A percentile compares a stretch with the other conserved stretches of the same genome.
phyloP scores from a whole-genome alignment of 2,329 filamentous ascomycete species.

The Venturia asperata region DNA sequence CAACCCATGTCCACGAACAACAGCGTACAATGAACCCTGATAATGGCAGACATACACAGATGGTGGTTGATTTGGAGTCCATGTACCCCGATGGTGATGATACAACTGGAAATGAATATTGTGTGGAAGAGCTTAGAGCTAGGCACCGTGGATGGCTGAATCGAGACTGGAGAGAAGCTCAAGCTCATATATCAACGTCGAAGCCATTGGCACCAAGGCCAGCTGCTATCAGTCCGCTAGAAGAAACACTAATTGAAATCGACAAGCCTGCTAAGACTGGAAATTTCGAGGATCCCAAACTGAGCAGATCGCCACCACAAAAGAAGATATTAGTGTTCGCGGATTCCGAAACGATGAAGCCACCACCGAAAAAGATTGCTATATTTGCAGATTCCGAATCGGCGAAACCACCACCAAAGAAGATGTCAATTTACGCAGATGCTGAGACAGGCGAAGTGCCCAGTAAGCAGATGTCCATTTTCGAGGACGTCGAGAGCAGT shows the following conservation, averaged over 20 bases:
- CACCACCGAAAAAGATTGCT: background rate
- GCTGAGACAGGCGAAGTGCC: background rate
- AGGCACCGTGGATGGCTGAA: constrained; percentile 60
- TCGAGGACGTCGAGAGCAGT: constrained; percentile 8
- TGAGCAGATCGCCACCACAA: background rate
- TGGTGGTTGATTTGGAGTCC: constrained; percentile 78
- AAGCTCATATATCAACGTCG: background rate
- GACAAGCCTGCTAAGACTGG: background rate
- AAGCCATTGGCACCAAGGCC: background rate
- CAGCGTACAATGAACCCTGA: constrained; percentile 77
- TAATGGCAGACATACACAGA: constrained; percentile 75
- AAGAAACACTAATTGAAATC: constrained; percentile 8
- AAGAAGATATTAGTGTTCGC: constrained; percentile 8
- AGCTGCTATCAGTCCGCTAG: background rate
- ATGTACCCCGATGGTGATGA: constrained; percentile 74
- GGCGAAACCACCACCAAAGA: constrained; percentile 4
- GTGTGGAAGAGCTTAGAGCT: constrained; percentile 88
- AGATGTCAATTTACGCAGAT: constrained; percentile 4
- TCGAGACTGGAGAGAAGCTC: constrained; percentile 42
- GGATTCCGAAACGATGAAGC: background rate
- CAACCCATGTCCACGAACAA: constrained; percentile 48
- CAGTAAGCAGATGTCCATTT: constrained; percentile 5
- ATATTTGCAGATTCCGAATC: constrained; percentile 4
- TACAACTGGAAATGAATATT: constrained; percentile 62
- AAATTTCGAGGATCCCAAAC: constrained; percentile 2